Evolutionary conservation across 2,329 filamentous ascomycete genomes (phyloP), one percentile per base, ranked within the genome.

Genomic region (Scopulariopsis brevicaulis): DNA sequence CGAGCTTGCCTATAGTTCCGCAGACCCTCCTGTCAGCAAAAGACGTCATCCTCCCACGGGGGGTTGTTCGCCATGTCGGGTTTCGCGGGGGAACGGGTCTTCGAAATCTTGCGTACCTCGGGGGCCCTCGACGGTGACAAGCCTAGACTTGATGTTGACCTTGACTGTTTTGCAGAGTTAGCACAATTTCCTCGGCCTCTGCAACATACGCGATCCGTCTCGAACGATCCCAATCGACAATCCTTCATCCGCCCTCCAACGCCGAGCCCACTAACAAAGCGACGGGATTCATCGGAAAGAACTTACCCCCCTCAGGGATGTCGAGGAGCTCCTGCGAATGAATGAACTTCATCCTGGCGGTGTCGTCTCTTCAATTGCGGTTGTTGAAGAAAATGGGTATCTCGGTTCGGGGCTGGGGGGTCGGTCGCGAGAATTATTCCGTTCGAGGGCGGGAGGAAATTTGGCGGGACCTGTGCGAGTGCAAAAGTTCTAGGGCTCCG

Each of bases 301-400:
- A 89, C 90, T 80, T 86, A 96, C 91, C 91, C 83, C 92, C 90
- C 78, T 96, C 90, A 73, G 95, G 94, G 79, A 99, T 90, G 73
- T 86, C 84, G 81, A 99, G 84, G 80, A 84, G 83, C 86, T 99
- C 93, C 82, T 93, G 84, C 74, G 90, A 96, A 85, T 96, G 91
- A 82, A 99, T 96, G 90, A 96, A 97, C 84, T 89, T 95, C 94
- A 97, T 97, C 81, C 89, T 96, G 88, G 80, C 79, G 77, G 75
- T 32, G 28, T 32, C 75, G 51, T 46, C 46, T 54, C 56, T 58
- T 58, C 56, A 58, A 58, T 58, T 58, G 56, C 37, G 50, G 46
- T 57, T 34, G 56, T 58, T 58, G 56, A 58, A 58, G 69, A 70
- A 70, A 50, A 24, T 50, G 70, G 70, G 70, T 71, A 70, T 71